A percentile compares a stretch with the other conserved stretches of the same genome.
phyloP scores from a whole-genome alignment of 2,329 filamentous ascomycete genomes.

The Emericellopsis atlantica region DNA sequence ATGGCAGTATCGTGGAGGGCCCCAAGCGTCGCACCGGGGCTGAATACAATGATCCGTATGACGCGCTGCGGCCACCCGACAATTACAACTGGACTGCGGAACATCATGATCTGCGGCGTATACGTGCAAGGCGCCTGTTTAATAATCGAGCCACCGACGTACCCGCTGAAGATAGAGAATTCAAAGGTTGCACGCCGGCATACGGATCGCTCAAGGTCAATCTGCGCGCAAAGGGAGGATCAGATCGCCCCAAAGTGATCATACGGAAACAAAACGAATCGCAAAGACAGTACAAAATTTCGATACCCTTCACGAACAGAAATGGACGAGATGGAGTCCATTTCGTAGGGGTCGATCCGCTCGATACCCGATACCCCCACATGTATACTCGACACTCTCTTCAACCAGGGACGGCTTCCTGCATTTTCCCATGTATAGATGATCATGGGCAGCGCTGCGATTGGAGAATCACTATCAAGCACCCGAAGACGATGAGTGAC shows the following conservation, averaged over 20 bases:
- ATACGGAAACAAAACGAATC: constrained; percentile 28
- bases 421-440: constrained; percentile 88
- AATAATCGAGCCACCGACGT: constrained; percentile 39
- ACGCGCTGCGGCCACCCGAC: constrained; percentile 46
- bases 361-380: constrained; percentile 78
- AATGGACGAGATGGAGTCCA: constrained; percentile 78
- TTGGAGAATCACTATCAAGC: constrained; percentile 83
- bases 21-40: constrained; percentile 25
- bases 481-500: constrained; percentile 77
- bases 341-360: constrained; percentile 74
- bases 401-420: constrained; percentile 67
- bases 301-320: constrained; percentile 65
- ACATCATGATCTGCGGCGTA: constrained; percentile 63
- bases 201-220: constrained; percentile 38
- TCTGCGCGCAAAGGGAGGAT: constrained; percentile 24
- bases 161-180: constrained; percentile 40
- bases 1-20: constrained; percentile 21
- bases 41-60: constrained; percentile 53
- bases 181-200: constrained; percentile 41
- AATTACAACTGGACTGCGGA: constrained; percentile 52
- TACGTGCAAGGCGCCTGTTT: constrained; percentile 46
- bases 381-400: constrained; percentile 76
- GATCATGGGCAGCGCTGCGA: constrained; percentile 68
- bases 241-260: constrained; percentile 26
- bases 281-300: constrained; percentile 33